phyloP scores from a whole-genome alignment of 768 basidiomycete species.

The Lentinus tigrinus region DNA sequence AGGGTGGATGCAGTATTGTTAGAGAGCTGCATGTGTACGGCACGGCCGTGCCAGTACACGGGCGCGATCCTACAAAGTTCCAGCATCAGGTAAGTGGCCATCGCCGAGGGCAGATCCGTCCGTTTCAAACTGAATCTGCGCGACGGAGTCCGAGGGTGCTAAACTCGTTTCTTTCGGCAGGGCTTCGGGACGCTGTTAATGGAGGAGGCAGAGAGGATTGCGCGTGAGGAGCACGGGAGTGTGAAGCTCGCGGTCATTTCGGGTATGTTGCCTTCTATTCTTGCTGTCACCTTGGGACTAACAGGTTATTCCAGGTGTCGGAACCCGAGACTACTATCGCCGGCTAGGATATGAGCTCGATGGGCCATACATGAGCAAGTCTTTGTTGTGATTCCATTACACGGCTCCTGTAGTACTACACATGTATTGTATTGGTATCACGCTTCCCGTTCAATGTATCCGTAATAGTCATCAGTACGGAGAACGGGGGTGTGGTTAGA shows the following conservation, averaged over 20 bases:
- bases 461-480: background rate
- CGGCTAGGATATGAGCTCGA: slow-evolving; percentile 92
- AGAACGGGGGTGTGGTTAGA: background rate
- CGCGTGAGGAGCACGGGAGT: slow-evolving; percentile 94
- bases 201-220: slow-evolving; percentile 99
- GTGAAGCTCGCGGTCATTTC: slow-evolving; percentile 97
- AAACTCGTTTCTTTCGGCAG: slow-evolving; percentile 33
- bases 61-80: slow-evolving; percentile 96
- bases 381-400: slow-evolving; percentile 35
- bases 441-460: background rate
- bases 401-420: slow-evolving; percentile 9
- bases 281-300: background rate
- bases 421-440: slow-evolving; percentile 8
- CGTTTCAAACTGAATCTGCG: background rate
- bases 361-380: slow-evolving; percentile 98
- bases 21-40: slow-evolving; percentile 97
- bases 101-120: slow-evolving; percentile 9
- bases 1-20: slow-evolving; percentile 88
- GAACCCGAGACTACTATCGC: slow-evolving; percentile 95
- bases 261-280: slow-evolving; percentile 45
- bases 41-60: slow-evolving; percentile 96
- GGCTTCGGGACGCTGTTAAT: slow-evolving; percentile 96
- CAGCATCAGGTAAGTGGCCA: slow-evolving; percentile 76
- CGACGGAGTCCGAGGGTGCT: background rate
- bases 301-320: slow-evolving; percentile 62